phyloP scores from a whole-genome alignment of 192 early-diverging fungal species.

The Rhizophagus prolifer region DNA sequence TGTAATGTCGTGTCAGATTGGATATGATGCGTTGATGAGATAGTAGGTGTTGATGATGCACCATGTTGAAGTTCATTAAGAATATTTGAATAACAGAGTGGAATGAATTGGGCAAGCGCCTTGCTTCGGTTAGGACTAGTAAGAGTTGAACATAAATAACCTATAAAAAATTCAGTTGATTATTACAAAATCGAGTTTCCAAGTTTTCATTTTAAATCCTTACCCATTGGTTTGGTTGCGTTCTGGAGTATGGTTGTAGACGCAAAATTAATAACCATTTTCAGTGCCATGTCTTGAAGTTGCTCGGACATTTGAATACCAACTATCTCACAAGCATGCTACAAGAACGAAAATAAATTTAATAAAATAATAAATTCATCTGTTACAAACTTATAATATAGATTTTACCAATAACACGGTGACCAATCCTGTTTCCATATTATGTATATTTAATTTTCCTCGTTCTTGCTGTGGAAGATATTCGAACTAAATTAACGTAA shows the following conservation, averaged over 20 bases:
- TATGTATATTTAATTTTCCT: constrained; percentile 40
- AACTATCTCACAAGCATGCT: constrained; percentile 67
- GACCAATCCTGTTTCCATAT: constrained; percentile 48
- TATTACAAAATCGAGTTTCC: background rate
- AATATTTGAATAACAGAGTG: constrained; percentile 57
- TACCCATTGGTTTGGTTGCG: constrained; percentile 67
- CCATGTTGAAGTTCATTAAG: constrained; percentile 62
- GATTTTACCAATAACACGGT: constrained; percentile 47
- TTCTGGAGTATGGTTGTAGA: constrained; percentile 59
- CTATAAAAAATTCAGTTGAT: background rate
- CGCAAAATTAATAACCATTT: constrained; percentile 61
- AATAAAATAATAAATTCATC: background rate
- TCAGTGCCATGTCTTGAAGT: constrained; percentile 62
- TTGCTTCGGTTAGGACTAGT: constrained; percentile 43
- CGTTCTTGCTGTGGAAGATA: constrained; percentile 70
- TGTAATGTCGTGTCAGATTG: constrained; percentile 69
- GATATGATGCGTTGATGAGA: constrained; percentile 43
- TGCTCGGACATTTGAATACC: constrained; percentile 67
- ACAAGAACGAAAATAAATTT: constrained; percentile 4
- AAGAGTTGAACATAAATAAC: constrained; percentile 45
- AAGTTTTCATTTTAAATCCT: constrained; percentile 20
- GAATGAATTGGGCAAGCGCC: constrained; percentile 57
- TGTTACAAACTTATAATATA: background rate
- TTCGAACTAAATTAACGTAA: constrained; percentile 55
- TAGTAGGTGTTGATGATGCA: constrained; percentile 54